phyloP scores from a whole-genome alignment of 1,284 basidiomycete genomes.

The Caloboletus inedulis region DNA sequence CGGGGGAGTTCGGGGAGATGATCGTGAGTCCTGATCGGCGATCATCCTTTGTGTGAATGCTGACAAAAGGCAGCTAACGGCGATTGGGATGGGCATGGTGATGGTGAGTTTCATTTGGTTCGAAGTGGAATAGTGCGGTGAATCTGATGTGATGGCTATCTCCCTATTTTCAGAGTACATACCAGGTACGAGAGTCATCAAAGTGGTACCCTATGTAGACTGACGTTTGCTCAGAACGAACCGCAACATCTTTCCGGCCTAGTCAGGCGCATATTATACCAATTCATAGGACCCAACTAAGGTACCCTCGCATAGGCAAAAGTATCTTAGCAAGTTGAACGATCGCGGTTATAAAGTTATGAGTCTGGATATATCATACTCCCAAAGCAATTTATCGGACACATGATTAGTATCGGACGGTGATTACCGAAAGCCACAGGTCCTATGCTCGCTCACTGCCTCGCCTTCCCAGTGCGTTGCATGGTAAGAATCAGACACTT shows the following conservation, averaged over 20 bases:
- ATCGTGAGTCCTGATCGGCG: conserved; percentile 44
- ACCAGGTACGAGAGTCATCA: conserved; percentile 38
- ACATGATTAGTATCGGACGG: background rate
- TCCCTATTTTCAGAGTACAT: conserved; percentile 41
- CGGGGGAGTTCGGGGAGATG: conserved; percentile 68
- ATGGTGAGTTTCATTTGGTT: conserved; percentile 56
- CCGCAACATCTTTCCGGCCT: conserved; percentile 87
- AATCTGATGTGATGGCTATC: conserved; percentile 8
- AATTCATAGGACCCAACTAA: conserved; percentile 86
- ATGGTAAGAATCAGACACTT: background rate
- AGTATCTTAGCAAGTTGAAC: background rate
- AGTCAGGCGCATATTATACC: conserved; percentile 85
- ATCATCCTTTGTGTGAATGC: conserved; percentile 1
- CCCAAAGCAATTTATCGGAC: background rate
- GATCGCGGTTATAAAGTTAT: background rate
- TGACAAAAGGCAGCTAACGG: conserved; percentile 46
- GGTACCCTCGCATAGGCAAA: background rate
- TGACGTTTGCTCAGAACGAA: conserved; percentile 60
- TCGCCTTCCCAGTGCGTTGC: background rate
- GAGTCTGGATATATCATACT: background rate
- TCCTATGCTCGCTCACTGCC: background rate
- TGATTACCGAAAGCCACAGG: background rate
- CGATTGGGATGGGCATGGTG: conserved; percentile 85
- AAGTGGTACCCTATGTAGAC: conserved; percentile 10
- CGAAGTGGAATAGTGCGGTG: background rate